Evolutionary conservation across 2,329 filamentous ascomycete species (phyloP).

Genomic region (Alternaria metachromatica): DNA sequence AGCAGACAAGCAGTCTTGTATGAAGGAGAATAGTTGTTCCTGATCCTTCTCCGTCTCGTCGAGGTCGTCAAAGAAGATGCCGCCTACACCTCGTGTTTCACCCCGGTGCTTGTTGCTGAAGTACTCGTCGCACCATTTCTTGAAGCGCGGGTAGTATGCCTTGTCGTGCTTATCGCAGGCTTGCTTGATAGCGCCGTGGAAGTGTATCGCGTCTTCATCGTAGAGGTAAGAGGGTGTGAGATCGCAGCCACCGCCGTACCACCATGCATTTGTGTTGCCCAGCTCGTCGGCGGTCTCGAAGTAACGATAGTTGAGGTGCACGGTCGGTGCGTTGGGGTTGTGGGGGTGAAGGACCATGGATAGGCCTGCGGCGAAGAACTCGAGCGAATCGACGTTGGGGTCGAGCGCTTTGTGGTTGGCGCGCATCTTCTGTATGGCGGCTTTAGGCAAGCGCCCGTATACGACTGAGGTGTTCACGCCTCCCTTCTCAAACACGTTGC

Average conservation of each 20-base stretch:
- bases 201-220: slow-evolving; percentile 95
- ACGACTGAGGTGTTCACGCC: slow-evolving; percentile 95
- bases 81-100: slow-evolving; percentile 86
- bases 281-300: slow-evolving; percentile 93
- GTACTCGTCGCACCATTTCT: slow-evolving; percentile 98
- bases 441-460: slow-evolving; percentile 85
- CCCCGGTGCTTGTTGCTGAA: slow-evolving; percentile 91
- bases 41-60: slow-evolving; percentile 86
- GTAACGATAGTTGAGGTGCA: slow-evolving; percentile 98
- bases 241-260: slow-evolving; percentile 96
- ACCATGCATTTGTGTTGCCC: slow-evolving; percentile 86
- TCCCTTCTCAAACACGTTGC: slow-evolving; percentile 96
- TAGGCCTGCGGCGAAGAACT: slow-evolving; percentile 94
- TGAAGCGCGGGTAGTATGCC: slow-evolving; percentile 91
- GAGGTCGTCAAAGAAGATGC: slow-evolving; percentile 98
- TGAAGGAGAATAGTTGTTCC: slow-evolving; percentile 88
- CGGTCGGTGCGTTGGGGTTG: slow-evolving; percentile 97
- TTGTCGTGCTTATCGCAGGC: slow-evolving; percentile 94
- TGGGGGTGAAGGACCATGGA: slow-evolving; percentile 91
- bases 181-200: slow-evolving; percentile 91
- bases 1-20: slow-evolving; percentile 81
- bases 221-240: slow-evolving; percentile 93
- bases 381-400: slow-evolving; percentile 77
- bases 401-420: slow-evolving; percentile 92
- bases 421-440: slow-evolving; percentile 83